Evolutionary conservation across 2,329 filamentous ascomycete species (phyloP).

Genomic region (Gyromitra esculenta): DNA sequence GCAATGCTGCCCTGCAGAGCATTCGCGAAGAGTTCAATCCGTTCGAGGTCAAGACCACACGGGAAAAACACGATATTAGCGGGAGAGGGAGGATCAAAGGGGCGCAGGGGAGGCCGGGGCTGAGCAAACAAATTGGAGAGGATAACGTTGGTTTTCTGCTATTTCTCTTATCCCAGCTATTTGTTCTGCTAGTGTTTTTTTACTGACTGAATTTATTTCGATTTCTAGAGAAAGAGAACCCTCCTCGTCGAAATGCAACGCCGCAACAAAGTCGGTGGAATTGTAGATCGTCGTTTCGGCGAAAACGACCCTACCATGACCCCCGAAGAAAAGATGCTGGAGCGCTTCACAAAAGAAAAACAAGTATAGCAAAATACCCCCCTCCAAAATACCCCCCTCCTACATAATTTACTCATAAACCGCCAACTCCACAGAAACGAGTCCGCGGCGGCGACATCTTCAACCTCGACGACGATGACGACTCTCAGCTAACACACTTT

Average conservation of each 20-base stretch:
- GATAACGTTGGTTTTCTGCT: constrained; percentile 70
- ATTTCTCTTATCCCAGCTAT: not conserved
- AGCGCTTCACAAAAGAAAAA: constrained; percentile 89
- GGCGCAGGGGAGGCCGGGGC: constrained; percentile 72
- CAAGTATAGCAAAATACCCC: constrained; percentile 62
- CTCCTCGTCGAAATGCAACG: constrained; percentile 89
- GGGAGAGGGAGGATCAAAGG: constrained; percentile 67
- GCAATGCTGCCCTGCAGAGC: constrained; percentile 78
- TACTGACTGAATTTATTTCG: not conserved
- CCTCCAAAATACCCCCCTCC: not conserved
- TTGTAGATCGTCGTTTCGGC: constrained; percentile 91
- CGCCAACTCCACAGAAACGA: constrained; percentile 37
- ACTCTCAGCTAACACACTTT: constrained; percentile 80
- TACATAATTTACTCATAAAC: not conserved
- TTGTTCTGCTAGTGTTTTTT: constrained; percentile 33
- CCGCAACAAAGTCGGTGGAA: constrained; percentile 89
- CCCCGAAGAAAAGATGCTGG: constrained; percentile 88
- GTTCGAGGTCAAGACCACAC: constrained; percentile 80
- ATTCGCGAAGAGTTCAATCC: constrained; percentile 98
- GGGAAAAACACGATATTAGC: constrained; percentile 56
- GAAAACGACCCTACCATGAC: constrained; percentile 95
- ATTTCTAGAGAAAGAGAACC: constrained; percentile 76
- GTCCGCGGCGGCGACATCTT: constrained; percentile 73
- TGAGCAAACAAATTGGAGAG: constrained; percentile 86
- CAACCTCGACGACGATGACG: constrained; percentile 82